Evolutionary conservation across 257 asterid species (phyloP), one percentile per base, ranked within the genome.

Genomic region (Gentiana dahurica): DNA sequence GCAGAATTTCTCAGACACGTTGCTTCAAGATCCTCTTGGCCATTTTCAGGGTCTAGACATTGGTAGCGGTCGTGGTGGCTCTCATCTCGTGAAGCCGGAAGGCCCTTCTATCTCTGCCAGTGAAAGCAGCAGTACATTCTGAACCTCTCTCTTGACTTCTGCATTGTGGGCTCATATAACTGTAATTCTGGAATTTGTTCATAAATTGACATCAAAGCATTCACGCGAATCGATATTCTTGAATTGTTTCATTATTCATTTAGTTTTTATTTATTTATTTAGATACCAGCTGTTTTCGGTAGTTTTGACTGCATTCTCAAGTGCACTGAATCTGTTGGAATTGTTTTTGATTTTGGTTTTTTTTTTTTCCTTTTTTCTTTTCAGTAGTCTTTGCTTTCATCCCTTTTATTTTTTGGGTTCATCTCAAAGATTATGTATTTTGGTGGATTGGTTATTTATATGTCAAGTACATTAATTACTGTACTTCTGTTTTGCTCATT

Each of bases 31-130:
- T 61, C 77, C 94, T 24, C 81, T 81, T 1, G 76, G 90, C 35
- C 80, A 65, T 38, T 82, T 85, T 60, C 88, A 79, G 64, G 81
- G 79, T 48, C 84, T 78, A n/a, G 81, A 69, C 54, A 78, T 78
- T 49, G 64, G 74, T 32, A 69, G 71, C 53, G 65, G 85, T 47
- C 63, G 76, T 54, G 65, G 85, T 47, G 65, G 76, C 57, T 57
- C 88, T 34, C 82, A 75, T 60, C 51, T 54, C 12, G 76, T 79
- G 60, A 87, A 83, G 57, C 69, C 86, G 9, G 92, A 87, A 73
- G 85, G 78, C 62, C 81, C 87, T 12, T 77, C 89, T 6, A 63
- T 79, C 47, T 81, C 93, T 6, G 84, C 93, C 55, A 79, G 71
- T 61, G 84, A 83, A 75, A 86, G 84, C 80, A 78, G 82, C 82